These are phyloP conservation scores for Smittium culicis DNA, from an alignment of 371 early-diverging fungal species.

Conservation along the genomic window DNA sequence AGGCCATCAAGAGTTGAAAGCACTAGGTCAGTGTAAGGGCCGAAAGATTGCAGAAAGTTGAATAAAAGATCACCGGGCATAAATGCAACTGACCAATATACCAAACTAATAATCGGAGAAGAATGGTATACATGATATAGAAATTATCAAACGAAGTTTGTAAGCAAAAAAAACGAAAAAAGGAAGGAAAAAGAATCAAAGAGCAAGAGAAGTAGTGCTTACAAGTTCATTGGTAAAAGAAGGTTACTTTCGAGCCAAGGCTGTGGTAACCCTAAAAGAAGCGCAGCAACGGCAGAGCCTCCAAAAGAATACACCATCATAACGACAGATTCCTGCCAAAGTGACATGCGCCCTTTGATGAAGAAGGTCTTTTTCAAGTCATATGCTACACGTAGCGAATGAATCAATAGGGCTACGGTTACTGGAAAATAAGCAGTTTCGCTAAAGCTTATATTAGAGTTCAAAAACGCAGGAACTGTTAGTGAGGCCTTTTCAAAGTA, in stretches of 20 bases:
- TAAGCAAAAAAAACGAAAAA: background rate
- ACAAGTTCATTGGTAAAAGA: slow-evolving; percentile 24
- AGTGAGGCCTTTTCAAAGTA: too few relatives aligned
- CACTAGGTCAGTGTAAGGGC: slow-evolving; percentile 30
- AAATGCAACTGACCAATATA: slow-evolving; percentile 21
- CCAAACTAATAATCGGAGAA: slow-evolving; percentile 1
- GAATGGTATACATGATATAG: background rate
- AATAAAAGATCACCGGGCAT: slow-evolving; percentile 28
- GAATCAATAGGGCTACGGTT: slow-evolving; percentile 31
- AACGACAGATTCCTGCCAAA: slow-evolving; percentile 27
- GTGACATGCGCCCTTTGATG: slow-evolving; percentile 18
- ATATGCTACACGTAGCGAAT: slow-evolving; percentile 31
- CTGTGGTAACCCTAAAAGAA: slow-evolving; percentile 29
- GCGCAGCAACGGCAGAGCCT: slow-evolving; percentile 18
- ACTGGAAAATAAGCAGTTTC: too few relatives aligned
- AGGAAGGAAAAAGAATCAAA: background rate
- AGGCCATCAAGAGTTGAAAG: slow-evolving; percentile 30
- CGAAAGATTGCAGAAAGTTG: slow-evolving; percentile 16
- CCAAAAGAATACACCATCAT: slow-evolving; percentile 34
- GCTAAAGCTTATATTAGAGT: too few relatives aligned
- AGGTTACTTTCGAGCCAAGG: slow-evolving; percentile 30
- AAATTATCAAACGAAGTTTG: background rate
- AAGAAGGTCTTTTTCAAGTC: slow-evolving; percentile 31
- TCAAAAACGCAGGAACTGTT: too few relatives aligned
- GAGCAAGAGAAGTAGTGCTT: background rate